Base-by-base conservation (phyloP, 148 eudicot genomes). In the Silene uniflora region DNA sequence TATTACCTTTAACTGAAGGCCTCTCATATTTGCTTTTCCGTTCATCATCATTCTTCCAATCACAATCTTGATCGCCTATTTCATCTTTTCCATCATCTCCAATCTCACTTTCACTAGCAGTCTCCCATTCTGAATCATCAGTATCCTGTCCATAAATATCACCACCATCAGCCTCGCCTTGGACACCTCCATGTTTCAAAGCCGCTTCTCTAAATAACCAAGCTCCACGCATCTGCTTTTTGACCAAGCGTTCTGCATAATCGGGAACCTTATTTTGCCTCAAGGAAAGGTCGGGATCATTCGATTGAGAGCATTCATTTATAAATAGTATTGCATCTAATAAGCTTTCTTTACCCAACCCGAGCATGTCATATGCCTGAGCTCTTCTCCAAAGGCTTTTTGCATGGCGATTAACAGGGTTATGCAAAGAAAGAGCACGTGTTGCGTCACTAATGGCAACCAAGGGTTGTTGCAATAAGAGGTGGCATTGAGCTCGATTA, bases 321-420 rank as follows among this genome's bases (percentile, higher is more conserved):
- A 95, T 90, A 73, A 86, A 95, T 39, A 95, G 77, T 73, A 95
- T 95, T 29, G 98, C 98, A 85, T 95, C 99, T 71, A 95, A 79
- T 56, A 95, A 90, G 80, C 99, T 95, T 85, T 95, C 99, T 83
- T 92, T 95, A 75, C 92, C 99, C 59, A 91, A 83, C 58, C 97
- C 99, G 62, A 92, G 86, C 96, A 95, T 95, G 84, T 92, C 99
- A 81, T 90, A 95, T 60, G 99, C 99, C 77, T 95, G 97, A 54
- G 99, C 97, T 84, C 98, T 87, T 88, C 99, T 92, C 99, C 99
- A 95, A 69, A 95, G 89, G 83, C 97, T 92, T 82, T 87, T 95
- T 7, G 92, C 97, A 81, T 95, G 99, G 56, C 94, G 97, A 59
- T 92, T 95, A 13, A 89, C 91, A 27, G 96, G 97, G 73, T 85